Base-by-base conservation (phyloP, 208 protist genomes). In the Wallacemonas sp. region DNA sequence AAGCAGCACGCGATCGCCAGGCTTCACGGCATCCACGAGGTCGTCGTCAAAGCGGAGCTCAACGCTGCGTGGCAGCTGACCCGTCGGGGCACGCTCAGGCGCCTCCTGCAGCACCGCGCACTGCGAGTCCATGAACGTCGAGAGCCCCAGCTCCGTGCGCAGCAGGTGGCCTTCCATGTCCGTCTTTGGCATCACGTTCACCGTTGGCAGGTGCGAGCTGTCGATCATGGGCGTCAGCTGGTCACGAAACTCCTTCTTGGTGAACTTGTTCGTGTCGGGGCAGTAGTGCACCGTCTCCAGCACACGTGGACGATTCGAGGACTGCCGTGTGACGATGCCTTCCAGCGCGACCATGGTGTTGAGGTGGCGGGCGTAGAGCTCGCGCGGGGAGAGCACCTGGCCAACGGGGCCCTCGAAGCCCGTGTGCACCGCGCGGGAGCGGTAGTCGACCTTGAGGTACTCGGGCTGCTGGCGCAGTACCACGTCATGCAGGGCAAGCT, bases 291-390 rank as follows among this genome's bases (percentile, higher is more conserved):
- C 93, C 29, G 87, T 96, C 76, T 94, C 88, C 16, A 94, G 26
- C 30, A 96, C 87, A 1, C 90, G 80, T 26, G 88, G 87, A 9
- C 85, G 82, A 69, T 91, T 90, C 11, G 84, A 76, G 2, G 81
- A 93, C 93, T 98, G 97, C 55, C 98, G 98, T 21, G 97, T 99
- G 1, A 99, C 85, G 62, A 99, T 99, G 48, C 99, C 99, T 60
- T 99, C 96, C 19, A 99, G 71, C 30, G 88, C 92, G 1, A 99
- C 96, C 63, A 99, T 75, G 17, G 87, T 89, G 68, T 97, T 97
- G n/a, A 99, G 63, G 47, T 98, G 93, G 2, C 73, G 49, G 1
- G 97, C 85, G 48, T 85, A 87, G 8, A 99, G 79, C 39, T 93
- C 83, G 41, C 98, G 92, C 12, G 98, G 99, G 0, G 95, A 98